Base-by-base conservation (phyloP, 2,329 filamentous ascomycete genomes). In the Dothideomycetes sp. region DNA sequence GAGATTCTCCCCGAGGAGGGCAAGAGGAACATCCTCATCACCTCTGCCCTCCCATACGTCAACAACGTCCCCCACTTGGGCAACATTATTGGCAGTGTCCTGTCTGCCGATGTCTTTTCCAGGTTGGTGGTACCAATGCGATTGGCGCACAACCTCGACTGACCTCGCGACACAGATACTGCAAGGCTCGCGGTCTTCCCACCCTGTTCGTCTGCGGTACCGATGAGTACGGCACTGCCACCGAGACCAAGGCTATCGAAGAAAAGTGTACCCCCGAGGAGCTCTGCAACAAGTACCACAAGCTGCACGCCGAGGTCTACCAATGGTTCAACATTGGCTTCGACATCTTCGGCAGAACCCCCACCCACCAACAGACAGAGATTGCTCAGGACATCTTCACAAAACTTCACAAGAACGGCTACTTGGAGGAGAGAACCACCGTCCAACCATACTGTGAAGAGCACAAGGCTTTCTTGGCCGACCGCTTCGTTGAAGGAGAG, bases 301-400 rank as follows among this genome's bases (percentile, higher is more conserved):
- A 78, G 54, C 78, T 94, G 45, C 89, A 95, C 65, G 79, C 86
- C 54, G 84, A 83, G 34, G 82, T 95, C 50, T 96, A 96, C 64
- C 76, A 93, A 61, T 95, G 89, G 86, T 98, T 98, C 67, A 78
- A 87, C 57, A 89, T 96, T 56, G 80, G 76, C 44, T 96, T 96
- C 59, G 89, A 96, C 65, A 81, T 88, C 63, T 98, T 96, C 59
- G 91, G 88, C 47, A 82, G 88, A 45, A 96, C 91, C 4, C 86
- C 88, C 3, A 96, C 89, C 13, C 65, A 76, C 41, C 76, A 91
- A 54, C 91, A 96, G 64, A 95, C 87, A 16, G 76, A 86, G 51
- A 96, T 98, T 53, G 84, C 88, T 8, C 91, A 96, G 64, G 78
- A 84, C 48, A 88, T 96, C 50, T 96, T 96, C 64, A 68, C 71